phyloP scores from a whole-genome alignment of 2,329 filamentous ascomycete genomes.

The Torrubiellomyces zombiae region DNA sequence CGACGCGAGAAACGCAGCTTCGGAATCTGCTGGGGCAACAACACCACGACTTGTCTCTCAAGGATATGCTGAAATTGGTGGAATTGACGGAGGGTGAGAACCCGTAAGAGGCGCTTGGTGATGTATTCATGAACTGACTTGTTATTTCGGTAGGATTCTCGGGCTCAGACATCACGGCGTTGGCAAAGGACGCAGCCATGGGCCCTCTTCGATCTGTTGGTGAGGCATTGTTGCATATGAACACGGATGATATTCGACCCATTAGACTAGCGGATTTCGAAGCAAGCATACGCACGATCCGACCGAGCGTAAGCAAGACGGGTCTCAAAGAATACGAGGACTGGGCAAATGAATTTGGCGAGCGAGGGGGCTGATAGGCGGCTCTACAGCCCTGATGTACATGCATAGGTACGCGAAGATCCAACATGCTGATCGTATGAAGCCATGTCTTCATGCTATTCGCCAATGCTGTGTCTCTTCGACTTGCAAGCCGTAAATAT shows the following conservation, averaged over 20 bases:
- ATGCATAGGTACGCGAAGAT: too few species aligned
- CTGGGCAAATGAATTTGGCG: constrained; percentile 87
- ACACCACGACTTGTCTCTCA: constrained; percentile 59
- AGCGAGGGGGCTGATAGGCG: constrained; percentile 55
- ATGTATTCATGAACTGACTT: too few species aligned
- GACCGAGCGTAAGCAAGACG: constrained; percentile 74
- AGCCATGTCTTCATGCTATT: too few species aligned
- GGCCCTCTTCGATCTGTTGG: constrained; percentile 80
- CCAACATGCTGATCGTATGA: too few species aligned
- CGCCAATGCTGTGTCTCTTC: too few species aligned
- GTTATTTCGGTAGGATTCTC: constrained; percentile 56
- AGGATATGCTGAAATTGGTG: constrained; percentile 62
- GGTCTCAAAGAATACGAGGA: constrained; percentile 83
- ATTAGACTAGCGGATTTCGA: constrained; percentile 74
- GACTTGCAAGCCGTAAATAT: too few species aligned
- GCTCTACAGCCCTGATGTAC: too few species aligned
- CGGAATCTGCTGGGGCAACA: constrained; percentile 69
- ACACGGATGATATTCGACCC: constrained; percentile 83
- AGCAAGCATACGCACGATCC: constrained; percentile 66
- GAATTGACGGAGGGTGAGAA: constrained; percentile 62
- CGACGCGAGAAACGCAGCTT: constrained; percentile 66
- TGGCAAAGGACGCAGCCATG: constrained; percentile 97
- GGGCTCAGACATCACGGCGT: constrained; percentile 86
- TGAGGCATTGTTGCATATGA: constrained; percentile 76
- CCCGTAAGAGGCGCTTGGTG: background rate